Evolutionary conservation across 352 stramenopile species (phyloP).

Genomic region (Phytopythium sindhum): DNA sequence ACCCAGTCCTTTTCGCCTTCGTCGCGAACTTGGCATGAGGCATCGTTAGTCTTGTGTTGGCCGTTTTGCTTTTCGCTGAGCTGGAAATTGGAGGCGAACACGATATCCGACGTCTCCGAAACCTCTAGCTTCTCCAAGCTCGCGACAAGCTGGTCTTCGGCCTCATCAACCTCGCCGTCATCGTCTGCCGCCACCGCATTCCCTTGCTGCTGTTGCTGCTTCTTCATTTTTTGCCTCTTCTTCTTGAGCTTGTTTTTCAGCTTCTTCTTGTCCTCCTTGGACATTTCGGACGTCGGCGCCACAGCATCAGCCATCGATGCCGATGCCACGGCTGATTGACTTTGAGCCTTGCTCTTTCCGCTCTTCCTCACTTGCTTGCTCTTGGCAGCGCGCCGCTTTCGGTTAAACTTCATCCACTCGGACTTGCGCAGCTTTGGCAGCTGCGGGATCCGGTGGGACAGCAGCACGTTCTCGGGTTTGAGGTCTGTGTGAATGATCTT

Average conservation of each 20-base stretch:
- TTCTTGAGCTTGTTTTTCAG: conserved; percentile 95
- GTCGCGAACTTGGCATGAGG: neutral
- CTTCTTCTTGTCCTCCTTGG: conserved; percentile 91
- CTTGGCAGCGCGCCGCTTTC: conserved; percentile 27
- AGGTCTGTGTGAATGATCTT: conserved; percentile 99
- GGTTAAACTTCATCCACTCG: conserved; percentile 43
- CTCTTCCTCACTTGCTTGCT: conserved; percentile 38
- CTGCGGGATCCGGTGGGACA: conserved; percentile 78
- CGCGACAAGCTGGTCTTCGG: neutral
- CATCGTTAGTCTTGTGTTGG: conserved; percentile 12
- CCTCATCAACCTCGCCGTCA: conserved; percentile 13
- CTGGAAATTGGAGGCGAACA: conserved; percentile 1
- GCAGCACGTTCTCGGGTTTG: conserved; percentile 99
- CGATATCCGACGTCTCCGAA: neutral
- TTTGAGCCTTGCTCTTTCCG: conserved; percentile 5
- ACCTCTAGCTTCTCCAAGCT: conserved; percentile 1
- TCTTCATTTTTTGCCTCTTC: conserved; percentile 90
- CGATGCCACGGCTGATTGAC: neutral
- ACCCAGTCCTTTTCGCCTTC: conserved; percentile 59
- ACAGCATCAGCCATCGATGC: neutral
- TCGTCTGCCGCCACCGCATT: neutral
- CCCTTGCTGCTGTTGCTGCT: conserved; percentile 22
- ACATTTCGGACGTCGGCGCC: conserved; percentile 23
- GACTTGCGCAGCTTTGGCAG: conserved; percentile 63
- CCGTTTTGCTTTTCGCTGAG: neutral